These are phyloP conservation scores for Lobosporangium transversale DNA, from an alignment of 192 early-diverging fungal species.

Conservation along the genomic window DNA sequence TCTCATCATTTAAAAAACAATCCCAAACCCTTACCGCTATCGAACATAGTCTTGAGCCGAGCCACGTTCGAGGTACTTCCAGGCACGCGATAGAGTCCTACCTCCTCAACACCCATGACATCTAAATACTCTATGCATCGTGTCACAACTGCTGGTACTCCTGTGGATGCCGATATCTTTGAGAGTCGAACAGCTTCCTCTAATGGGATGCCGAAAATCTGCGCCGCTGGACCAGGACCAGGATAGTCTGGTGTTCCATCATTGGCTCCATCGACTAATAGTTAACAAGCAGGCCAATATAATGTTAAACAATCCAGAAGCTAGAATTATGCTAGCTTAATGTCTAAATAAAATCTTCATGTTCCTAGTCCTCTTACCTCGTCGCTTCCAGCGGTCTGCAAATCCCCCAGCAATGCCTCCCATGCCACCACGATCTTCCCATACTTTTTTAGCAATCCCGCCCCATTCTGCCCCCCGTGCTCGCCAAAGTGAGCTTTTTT, in stretches of 20 bases:
- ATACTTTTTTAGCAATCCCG: constrained; percentile 46
- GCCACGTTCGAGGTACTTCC: constrained; percentile 47
- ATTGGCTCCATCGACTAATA: constrained; percentile 15
- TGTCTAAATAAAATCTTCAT: too few species aligned
- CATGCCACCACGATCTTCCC: constrained; percentile 52
- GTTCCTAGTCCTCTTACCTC: too few species aligned
- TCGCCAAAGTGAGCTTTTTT: constrained; percentile 47
- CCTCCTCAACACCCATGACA: constrained; percentile 60
- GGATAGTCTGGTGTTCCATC: constrained; percentile 16
- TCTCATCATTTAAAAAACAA: too few species aligned
- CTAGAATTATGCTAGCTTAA: too few species aligned
- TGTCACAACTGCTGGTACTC: constrained; percentile 41
- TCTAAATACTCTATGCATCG: constrained; percentile 48
- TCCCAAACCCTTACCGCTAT: constrained; percentile 52
- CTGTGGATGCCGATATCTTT: constrained; percentile 24
- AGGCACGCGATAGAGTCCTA: constrained; percentile 59
- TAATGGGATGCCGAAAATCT: constrained; percentile 38
- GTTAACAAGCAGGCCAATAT: too few species aligned
- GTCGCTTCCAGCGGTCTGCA: constrained; percentile 44
- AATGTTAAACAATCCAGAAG: too few species aligned
- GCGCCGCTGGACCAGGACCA: constrained; percentile 10
- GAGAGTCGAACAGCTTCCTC: constrained; percentile 39
- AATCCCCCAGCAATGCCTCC: constrained; percentile 44
- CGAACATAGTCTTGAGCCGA: constrained; percentile 44
- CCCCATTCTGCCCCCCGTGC: constrained; percentile 46